Evolutionary conservation across 1,284 basidiomycete genomes (phyloP).

Genomic region (Austroboletus rostrupii): DNA sequence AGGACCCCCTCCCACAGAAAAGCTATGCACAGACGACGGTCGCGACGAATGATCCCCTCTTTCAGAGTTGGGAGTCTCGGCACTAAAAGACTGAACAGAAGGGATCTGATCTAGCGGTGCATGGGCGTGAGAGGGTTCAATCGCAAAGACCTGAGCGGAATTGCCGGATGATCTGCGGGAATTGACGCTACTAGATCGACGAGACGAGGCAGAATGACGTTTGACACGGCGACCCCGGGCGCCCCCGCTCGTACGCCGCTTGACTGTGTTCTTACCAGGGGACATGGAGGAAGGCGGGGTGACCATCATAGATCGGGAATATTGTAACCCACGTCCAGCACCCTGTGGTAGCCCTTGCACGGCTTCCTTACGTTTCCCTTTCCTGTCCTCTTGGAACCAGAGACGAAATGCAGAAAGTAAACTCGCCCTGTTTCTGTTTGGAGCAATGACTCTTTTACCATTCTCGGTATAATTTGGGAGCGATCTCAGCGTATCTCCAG

Average conservation of each 20-base stretch:
- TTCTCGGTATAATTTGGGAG: constrained; percentile 49
- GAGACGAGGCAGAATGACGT: constrained; percentile 64
- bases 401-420: constrained; percentile 67
- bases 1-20: constrained; percentile 46
- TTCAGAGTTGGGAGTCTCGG: constrained; percentile 76
- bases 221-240: constrained; percentile 50
- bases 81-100: constrained; percentile 62
- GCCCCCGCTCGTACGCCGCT: constrained; percentile 45
- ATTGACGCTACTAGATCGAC: constrained; percentile 78
- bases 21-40: constrained; percentile 71
- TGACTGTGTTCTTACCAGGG: constrained; percentile 38
- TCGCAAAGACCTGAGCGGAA: constrained; percentile 54
- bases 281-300: constrained; percentile 18
- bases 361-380: constrained; percentile 65
- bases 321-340: constrained; percentile 17
- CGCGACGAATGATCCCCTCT: constrained; percentile 67
- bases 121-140: constrained; percentile 50
- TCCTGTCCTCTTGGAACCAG: constrained; percentile 80
- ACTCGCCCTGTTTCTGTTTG: constrained; percentile 60
- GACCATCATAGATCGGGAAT: constrained; percentile 25
- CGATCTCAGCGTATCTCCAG: constrained; percentile 50
- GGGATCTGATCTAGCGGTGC: constrained; percentile 43
- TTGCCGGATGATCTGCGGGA: constrained; percentile 69
- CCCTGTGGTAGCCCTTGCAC: constrained; percentile 29
- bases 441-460: constrained; percentile 31